phyloP scores from a whole-genome alignment of 2,329 filamentous ascomycete genomes.

The Escovopsis sp. region DNA sequence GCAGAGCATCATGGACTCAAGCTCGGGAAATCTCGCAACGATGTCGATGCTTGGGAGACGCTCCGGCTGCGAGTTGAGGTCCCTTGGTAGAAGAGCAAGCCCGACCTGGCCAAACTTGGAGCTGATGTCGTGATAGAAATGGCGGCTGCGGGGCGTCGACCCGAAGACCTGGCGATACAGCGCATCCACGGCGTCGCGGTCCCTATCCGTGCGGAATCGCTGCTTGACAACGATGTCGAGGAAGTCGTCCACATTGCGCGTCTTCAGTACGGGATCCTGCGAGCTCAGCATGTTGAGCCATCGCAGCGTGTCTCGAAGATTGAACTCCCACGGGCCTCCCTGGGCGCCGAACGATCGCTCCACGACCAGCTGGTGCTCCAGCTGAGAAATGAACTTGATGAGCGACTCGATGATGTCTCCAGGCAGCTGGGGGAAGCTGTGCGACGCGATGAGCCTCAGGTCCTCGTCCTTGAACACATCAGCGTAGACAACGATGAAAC shows the following conservation, averaged over 20 bases:
- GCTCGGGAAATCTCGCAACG: conserved; percentile 46
- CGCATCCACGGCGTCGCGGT: conserved; percentile 47
- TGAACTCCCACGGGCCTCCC: conserved; percentile 87
- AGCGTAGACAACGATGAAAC: conserved; percentile 94
- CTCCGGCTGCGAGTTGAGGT: conserved; percentile 35
- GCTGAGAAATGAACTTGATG: conserved; percentile 64
- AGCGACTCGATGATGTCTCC: conserved; percentile 45
- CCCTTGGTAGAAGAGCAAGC: conserved; percentile 51
- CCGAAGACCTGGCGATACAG: conserved; percentile 55
- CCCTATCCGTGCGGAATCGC: conserved; percentile 60
- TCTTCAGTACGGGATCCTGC: conserved; percentile 42
- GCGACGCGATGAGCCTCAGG: conserved; percentile 64
- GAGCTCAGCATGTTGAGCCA: conserved; percentile 56
- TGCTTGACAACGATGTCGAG: conserved; percentile 72
- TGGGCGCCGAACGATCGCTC: conserved; percentile 42
- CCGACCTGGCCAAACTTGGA: conserved; percentile 61
- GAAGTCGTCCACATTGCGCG: conserved; percentile 53
- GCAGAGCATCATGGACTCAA: conserved; percentile 80
- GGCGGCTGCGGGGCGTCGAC: conserved; percentile 34
- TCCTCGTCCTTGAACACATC: conserved; percentile 76
- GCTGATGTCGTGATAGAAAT: conserved; percentile 58
- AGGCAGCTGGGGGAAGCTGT: conserved; percentile 54
- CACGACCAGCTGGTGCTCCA: conserved; percentile 56
- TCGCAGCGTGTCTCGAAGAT: conserved; percentile 74
- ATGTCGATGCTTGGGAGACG: conserved; percentile 34